Percentiles rank a stretch among this genome's conserved stretches.
Evolutionary conservation across 345 rosid species (phyloP).

Genomic region (Eucalyptus leucophloia): DNA sequence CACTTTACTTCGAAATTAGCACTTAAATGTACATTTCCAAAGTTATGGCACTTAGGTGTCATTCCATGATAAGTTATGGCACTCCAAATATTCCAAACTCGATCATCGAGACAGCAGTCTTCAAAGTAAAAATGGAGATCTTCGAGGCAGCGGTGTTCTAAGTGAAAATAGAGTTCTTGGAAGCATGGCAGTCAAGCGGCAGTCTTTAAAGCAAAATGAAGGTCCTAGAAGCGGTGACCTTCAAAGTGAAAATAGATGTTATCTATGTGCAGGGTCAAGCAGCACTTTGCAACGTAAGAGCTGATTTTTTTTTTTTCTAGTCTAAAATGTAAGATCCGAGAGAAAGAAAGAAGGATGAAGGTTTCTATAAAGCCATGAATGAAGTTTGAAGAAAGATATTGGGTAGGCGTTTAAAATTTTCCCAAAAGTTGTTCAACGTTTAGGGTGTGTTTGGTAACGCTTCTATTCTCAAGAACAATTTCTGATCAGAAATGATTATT

Average conservation of each 20-base stretch:
- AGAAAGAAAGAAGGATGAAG: background rate
- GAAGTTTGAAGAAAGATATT: background rate
- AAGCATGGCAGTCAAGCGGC: background rate
- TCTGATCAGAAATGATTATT: accelerated
- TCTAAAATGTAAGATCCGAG: background rate
- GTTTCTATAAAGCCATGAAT: background rate
- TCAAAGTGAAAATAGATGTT: background rate
- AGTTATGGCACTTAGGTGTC: too few relatives aligned
- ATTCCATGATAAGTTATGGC: too few relatives aligned
- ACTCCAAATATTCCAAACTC: too few relatives aligned
- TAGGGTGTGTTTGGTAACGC: too few relatives aligned
- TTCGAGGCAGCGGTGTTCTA: too few relatives aligned
- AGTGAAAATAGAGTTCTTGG: background rate
- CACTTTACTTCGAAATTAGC: accelerated
- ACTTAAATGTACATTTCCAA: too few relatives aligned
- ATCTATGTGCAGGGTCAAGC: background rate
- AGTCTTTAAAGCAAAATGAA: background rate
- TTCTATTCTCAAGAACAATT: too few relatives aligned
- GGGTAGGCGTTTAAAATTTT: background rate
- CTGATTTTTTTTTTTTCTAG: background rate
- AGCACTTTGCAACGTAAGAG: background rate
- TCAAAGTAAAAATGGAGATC: too few relatives aligned
- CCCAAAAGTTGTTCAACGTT: background rate
- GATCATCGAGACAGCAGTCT: too few relatives aligned
- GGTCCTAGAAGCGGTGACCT: background rate